Conservation (phyloP, 106 monocot genomes). For the Iris macrosiphon region DNA sequence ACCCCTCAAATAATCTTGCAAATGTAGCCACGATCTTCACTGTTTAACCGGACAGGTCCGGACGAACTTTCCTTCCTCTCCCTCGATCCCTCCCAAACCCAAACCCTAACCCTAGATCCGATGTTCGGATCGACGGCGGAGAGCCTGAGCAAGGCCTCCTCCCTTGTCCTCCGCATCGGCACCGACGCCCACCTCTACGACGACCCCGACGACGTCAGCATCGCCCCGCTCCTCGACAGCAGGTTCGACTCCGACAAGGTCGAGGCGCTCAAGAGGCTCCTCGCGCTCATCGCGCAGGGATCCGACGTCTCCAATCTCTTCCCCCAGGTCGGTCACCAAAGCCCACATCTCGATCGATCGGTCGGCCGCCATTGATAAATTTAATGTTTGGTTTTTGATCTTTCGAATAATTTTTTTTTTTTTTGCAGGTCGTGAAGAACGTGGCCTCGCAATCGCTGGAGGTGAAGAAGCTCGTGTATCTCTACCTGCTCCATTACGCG, state of each 20-base stretch:
- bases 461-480: constrained; percentile 95
- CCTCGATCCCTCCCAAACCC: no score
- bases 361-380: no score
- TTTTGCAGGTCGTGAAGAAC: constrained; percentile 83
- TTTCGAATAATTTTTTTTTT: neutral
- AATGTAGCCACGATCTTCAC: no score
- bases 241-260: constrained; percentile 81
- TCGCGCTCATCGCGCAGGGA: constrained; percentile 95
- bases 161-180: constrained; percentile 81
- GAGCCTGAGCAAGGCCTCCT: constrained; percentile 69
- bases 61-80: no score
- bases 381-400: neutral
- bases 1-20: no score
- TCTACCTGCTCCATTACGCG: constrained; percentile 91
- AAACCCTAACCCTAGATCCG: constrained; percentile 1
- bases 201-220: constrained; percentile 84
- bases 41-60: no score
- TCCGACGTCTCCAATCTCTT: constrained; percentile 84
- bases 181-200: constrained; percentile 99
- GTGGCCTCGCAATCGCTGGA: constrained; percentile 82
- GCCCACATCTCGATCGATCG: neutral
- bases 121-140: constrained; percentile 57
- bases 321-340: constrained; percentile 58
- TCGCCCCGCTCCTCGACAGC: constrained; percentile 80
- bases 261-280: constrained; percentile 95